Percentiles rank a stretch among this genome's conserved stretches.
Conservation (phyloP, 2,329 filamentous ascomycete species). For the Xylariaceae sp. region DNA sequence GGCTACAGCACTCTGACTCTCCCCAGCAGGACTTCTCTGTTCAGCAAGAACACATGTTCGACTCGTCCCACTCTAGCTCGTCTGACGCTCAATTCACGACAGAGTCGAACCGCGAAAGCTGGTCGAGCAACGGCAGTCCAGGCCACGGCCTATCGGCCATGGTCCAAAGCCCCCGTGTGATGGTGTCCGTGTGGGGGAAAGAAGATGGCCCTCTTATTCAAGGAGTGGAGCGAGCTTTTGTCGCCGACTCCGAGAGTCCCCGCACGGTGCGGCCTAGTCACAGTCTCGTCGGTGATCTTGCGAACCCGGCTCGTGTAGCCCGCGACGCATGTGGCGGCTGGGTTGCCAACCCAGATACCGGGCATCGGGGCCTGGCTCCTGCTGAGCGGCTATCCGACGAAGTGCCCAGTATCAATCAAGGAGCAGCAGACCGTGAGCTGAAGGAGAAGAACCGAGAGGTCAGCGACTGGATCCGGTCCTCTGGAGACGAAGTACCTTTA, state of each 20-base stretch:
- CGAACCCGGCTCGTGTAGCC: slow-evolving; percentile 21
- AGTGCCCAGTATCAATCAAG: slow-evolving; percentile 45
- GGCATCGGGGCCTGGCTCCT: slow-evolving; percentile 45
- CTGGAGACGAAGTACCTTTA: slow-evolving; percentile 12
- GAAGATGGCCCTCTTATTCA: slow-evolving; percentile 34
- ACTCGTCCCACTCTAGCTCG: slow-evolving; percentile 28
- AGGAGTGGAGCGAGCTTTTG: slow-evolving; percentile 37
- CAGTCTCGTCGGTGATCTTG: slow-evolving; percentile 36
- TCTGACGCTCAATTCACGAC: slow-evolving; percentile 42
- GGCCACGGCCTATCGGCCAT: slow-evolving; percentile 37
- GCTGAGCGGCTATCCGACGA: slow-evolving; percentile 39
- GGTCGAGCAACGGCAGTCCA: slow-evolving; percentile 46
- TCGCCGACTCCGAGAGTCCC: slow-evolving; percentile 25
- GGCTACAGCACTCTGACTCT: too few relatives aligned
- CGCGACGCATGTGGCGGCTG: slow-evolving; percentile 40
- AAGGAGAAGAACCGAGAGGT: slow-evolving; percentile 46
- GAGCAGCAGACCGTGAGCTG: slow-evolving; percentile 36
- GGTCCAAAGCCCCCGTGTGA: slow-evolving; percentile 49
- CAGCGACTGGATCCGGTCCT: slow-evolving; percentile 38
- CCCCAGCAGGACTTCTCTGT: slow-evolving; percentile 39
- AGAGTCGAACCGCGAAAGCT: slow-evolving; percentile 43
- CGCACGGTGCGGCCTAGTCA: slow-evolving; percentile 32
- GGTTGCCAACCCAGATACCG: slow-evolving; percentile 35
- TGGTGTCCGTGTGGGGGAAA: slow-evolving; percentile 51
- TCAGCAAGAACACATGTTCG: slow-evolving; percentile 32